Percentiles rank a stretch among this genome's conserved stretches.
Evolutionary conservation across 208 protist species (phyloP).

Genomic region (Leptomonas seymouri): DNA sequence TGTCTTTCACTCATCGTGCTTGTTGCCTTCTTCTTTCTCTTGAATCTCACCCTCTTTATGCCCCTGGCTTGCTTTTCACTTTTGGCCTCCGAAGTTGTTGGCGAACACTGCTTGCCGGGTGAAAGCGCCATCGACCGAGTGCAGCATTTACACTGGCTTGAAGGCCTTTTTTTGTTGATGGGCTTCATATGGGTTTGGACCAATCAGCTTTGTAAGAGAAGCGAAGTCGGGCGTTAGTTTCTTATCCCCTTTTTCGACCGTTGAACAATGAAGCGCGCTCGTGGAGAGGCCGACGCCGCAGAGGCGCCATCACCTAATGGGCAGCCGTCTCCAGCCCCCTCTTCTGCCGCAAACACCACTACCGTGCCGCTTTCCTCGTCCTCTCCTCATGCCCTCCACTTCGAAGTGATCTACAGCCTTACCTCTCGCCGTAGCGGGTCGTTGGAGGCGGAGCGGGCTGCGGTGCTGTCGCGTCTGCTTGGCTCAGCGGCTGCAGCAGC

Average conservation of each 20-base stretch:
- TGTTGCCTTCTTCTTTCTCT: too few relatives aligned
- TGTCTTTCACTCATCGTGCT: too few relatives aligned
- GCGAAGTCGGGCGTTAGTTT: not conserved
- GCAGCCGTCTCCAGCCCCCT: not conserved
- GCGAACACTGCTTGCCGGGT: too few relatives aligned
- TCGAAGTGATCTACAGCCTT: slow-evolving; percentile 36
- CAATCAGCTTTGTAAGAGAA: too few relatives aligned
- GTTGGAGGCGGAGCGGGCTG: slow-evolving; percentile 33
- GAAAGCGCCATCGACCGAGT: too few relatives aligned
- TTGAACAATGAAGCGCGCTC: slow-evolving; percentile 17
- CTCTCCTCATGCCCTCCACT: slow-evolving; percentile 27
- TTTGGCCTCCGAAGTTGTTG: too few relatives aligned
- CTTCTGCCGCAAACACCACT: not conserved
- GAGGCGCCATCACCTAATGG: not conserved
- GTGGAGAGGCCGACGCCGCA: slow-evolving; percentile 13
- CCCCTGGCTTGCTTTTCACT: too few relatives aligned
- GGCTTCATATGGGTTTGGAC: too few relatives aligned
- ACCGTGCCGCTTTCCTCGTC: slow-evolving; percentile 6
- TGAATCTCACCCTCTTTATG: too few relatives aligned
- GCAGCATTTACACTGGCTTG: too few relatives aligned
- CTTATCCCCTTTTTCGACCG: slow-evolving; percentile 3
- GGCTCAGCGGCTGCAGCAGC: slow-evolving; percentile 7
- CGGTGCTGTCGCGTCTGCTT: slow-evolving; percentile 28
- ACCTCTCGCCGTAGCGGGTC: slow-evolving; percentile 33
- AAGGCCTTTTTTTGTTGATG: too few relatives aligned